These are phyloP conservation scores for Fraxinus quadrangulata DNA, from an alignment of 257 asterid species.

Conservation along the genomic window DNA sequence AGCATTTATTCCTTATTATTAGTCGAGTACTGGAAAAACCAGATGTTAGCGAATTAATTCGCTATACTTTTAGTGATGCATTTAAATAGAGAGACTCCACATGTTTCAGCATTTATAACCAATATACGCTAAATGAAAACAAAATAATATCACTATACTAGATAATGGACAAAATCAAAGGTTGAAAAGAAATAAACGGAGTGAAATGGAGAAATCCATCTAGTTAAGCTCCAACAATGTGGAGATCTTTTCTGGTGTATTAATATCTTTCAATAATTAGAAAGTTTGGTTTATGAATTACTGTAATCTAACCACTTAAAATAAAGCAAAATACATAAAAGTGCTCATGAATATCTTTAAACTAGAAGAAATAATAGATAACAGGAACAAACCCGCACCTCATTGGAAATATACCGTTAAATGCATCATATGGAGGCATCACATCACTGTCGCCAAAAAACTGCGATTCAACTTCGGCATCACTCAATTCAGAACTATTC, in stretches of 20 bases:
- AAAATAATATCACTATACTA: neutral
- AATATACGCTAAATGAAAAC: neutral
- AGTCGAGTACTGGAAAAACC: neutral
- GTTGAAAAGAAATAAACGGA: neutral
- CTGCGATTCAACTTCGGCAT: slow-evolving; percentile 82
- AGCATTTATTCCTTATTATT: neutral
- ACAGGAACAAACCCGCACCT: slow-evolving; percentile 49
- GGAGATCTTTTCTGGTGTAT: neutral
- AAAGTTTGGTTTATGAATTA: neutral
- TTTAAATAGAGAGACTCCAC: neutral
- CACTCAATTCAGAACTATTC: slow-evolving; percentile 63
- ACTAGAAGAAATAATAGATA: neutral
- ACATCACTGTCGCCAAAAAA: slow-evolving; percentile 53
- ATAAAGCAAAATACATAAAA: neutral
- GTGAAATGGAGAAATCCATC: neutral
- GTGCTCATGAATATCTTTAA: neutral
- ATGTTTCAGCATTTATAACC: neutral
- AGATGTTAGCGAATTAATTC: neutral
- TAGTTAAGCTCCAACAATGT: neutral
- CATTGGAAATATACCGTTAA: slow-evolving; percentile 60
- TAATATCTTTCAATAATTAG: neutral
- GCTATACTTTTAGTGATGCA: neutral
- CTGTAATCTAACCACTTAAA: neutral
- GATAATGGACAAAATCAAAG: neutral
- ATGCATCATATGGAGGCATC: slow-evolving; percentile 61